Conservation (phyloP, 2,329 filamentous ascomycete genomes). For the Colletotrichum truncatum region DNA sequence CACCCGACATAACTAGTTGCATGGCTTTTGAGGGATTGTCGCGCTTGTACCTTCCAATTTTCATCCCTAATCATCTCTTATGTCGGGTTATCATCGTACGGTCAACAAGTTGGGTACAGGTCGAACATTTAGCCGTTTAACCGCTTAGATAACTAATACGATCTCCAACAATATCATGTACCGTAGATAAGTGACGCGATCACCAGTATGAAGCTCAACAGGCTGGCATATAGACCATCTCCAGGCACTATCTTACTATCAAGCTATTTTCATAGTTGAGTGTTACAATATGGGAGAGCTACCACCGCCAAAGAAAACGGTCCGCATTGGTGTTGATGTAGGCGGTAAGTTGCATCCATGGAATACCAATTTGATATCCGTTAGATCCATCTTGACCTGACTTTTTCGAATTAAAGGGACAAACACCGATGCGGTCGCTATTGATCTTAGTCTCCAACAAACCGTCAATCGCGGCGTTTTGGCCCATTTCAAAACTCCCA, state of each 20-base stretch:
- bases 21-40: neutral
- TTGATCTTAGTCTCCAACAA: constrained; percentile 48
- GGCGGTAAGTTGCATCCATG: constrained; percentile 37
- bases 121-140: constrained; percentile 17
- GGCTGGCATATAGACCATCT: no score
- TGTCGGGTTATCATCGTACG: neutral
- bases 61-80: neutral
- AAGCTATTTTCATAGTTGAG: no score
- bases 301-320: constrained; percentile 1
- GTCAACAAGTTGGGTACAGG: no score
- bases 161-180: neutral
- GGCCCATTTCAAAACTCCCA: constrained; percentile 59
- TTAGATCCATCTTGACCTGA: rapidly evolving
- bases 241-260: no score
- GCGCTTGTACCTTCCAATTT: constrained; percentile 19
- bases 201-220: no score
- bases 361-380: neutral
- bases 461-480: constrained; percentile 50
- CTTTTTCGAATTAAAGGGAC: constrained; percentile 45
- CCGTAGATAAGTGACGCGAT: neutral
- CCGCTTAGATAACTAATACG: neutral
- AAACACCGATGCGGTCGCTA: constrained; percentile 62
- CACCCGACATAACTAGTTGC: neutral
- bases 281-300: constrained; percentile 20
- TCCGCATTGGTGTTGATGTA: constrained; percentile 55